Conservation (phyloP, 2,329 filamentous ascomycete genomes). For the Cladophialophora chaetospira region DNA sequence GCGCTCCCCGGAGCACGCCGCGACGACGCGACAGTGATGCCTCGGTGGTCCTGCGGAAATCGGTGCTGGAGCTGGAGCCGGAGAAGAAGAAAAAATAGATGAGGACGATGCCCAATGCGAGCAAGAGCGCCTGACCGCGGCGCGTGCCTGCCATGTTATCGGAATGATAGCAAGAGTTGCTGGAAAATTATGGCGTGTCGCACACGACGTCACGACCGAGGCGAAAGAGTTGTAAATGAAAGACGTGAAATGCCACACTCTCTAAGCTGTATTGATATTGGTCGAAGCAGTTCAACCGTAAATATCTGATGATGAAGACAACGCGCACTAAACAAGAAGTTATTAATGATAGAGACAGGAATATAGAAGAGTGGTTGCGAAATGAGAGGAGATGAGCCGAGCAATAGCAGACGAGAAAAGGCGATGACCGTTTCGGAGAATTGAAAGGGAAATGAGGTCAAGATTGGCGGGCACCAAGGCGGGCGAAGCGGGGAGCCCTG, state of each 20-base stretch:
- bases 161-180: background rate
- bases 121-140: conserved; percentile 24
- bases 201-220: background rate
- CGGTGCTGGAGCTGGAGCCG: conserved; percentile 18
- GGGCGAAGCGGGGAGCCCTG: too few relatives aligned
- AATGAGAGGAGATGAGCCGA: background rate
- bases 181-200: background rate
- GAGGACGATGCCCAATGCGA: conserved; percentile 23
- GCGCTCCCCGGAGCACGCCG: conserved; percentile 25
- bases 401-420: background rate
- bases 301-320: too few relatives aligned
- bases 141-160: conserved; percentile 20
- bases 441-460: conserved; percentile 17
- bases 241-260: too few relatives aligned
- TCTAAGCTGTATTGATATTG: too few relatives aligned
- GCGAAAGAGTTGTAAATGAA: background rate
- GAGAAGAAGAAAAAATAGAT: conserved; percentile 33
- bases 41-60: conserved; percentile 32
- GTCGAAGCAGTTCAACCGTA: too few relatives aligned
- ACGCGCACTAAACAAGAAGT: background rate
- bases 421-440: conserved; percentile 10
- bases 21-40: conserved; percentile 28
- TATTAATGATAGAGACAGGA: background rate
- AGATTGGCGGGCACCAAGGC: background rate
- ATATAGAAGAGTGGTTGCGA: background rate